Conservation (phyloP, 805 yeast genomes). For the Metschnikowia aberdeeniae region DNA sequence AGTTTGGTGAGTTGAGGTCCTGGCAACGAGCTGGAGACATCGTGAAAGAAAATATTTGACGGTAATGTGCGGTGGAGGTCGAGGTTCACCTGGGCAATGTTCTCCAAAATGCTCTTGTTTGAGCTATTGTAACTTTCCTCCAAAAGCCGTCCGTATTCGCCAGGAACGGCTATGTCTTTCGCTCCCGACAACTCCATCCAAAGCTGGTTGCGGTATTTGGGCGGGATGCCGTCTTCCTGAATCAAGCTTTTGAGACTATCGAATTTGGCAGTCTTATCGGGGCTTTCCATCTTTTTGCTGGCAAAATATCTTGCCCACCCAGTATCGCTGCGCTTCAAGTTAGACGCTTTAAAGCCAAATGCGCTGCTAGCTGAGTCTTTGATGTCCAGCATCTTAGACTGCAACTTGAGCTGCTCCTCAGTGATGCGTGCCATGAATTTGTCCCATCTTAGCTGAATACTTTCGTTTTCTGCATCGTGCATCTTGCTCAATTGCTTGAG, state of each 20-base stretch:
- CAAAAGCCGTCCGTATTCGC: slow-evolving; percentile 40
- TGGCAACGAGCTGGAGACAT: slow-evolving; percentile 34
- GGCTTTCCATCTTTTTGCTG: slow-evolving; percentile 20
- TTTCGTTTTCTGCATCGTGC: slow-evolving; percentile 41
- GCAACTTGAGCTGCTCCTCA: slow-evolving; percentile 12
- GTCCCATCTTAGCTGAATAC: slow-evolving; percentile 44
- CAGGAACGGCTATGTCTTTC: slow-evolving; percentile 39
- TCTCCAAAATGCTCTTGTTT: slow-evolving; percentile 11
- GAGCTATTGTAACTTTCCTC: not conserved
- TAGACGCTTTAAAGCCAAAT: slow-evolving; percentile 39
- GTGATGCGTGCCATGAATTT: slow-evolving; percentile 34
- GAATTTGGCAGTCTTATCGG: slow-evolving; percentile 7
- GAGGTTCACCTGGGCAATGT: slow-evolving; percentile 47
- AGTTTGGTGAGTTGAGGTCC: slow-evolving; percentile 52
- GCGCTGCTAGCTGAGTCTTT: slow-evolving; percentile 17
- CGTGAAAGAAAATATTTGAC: slow-evolving; percentile 45
- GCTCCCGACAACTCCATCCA: slow-evolving; percentile 59
- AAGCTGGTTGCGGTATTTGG: slow-evolving; percentile 41
- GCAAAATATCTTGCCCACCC: slow-evolving; percentile 8
- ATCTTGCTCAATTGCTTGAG: slow-evolving; percentile 38
- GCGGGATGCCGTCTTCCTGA: slow-evolving; percentile 43
- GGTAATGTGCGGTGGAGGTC: slow-evolving; percentile 57
- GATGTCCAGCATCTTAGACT: not conserved
- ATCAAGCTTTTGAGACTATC: slow-evolving; percentile 27
- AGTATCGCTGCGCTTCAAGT: slow-evolving; percentile 21